Base-by-base conservation (phyloP, 2,329 filamentous ascomycete species). In the Trichoderma guizhouense region DNA sequence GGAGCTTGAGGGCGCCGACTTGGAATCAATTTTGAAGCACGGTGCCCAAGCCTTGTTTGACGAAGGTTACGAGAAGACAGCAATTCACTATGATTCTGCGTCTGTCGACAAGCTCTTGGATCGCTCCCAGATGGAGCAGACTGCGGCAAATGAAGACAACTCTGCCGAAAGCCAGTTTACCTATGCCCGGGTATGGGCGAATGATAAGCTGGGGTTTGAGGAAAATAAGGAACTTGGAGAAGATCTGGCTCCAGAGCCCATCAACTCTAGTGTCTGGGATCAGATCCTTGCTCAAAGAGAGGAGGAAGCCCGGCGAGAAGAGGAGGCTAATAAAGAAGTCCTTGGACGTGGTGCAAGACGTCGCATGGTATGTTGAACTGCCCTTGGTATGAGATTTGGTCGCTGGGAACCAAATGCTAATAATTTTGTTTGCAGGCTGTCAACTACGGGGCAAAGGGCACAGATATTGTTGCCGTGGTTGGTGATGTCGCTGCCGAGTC, bases 81-180 rank as follows among this genome's bases (percentile, higher is more conserved):
- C 94, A 71, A 95, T 98, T 72, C 86, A 87, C 5, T 99, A 98
- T 77, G 94, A 98, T 77, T 84, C 88, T 1, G 88, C 90, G 1
- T 92, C 93, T 0, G 90, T 99, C n/a, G 94, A 98, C 67, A 93
- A 92, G 75, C 87, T 99, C 14, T 86, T 99, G n/a, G 95, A 98
- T 79, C 90, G 96, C 61, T 93, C 92, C 57, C 89, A 93, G 74
- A 88, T 93, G 32, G 94, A 97, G 78, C 89, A 93, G 74, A 93
- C 91, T 0, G 86, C 87, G 70, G 84, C 86, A 2, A 88, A 88
- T 11, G 86, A 90, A 3, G 90, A 94, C 63, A 81, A 84, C 26
- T 88, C 88, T 0, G 89, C 90, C 1, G 93, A 97, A 78, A 91
- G 90, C 0, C 92, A 95, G 71, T 99, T 98, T 80, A 93, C 92